A percentile compares a stretch with the other conserved stretches of the same genome.
Evolutionary conservation across 306 rosid species (phyloP).

Genomic region (Astragalus membranaceus): DNA sequence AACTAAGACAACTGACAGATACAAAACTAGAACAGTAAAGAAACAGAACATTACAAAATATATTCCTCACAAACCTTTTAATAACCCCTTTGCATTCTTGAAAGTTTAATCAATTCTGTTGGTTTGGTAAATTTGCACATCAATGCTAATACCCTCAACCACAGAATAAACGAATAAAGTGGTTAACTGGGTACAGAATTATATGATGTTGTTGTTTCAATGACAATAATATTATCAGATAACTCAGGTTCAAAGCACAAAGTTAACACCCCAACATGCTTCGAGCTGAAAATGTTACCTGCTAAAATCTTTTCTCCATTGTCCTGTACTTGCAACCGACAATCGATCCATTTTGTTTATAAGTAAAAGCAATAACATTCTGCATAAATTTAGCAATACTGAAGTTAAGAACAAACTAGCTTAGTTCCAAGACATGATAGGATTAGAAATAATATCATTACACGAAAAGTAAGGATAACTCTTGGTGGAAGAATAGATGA

Average conservation of each 20-base stretch:
- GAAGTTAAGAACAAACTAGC: conserved; percentile 14
- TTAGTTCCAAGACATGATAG: not conserved
- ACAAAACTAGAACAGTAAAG: too few relatives aligned
- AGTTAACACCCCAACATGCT: conserved; percentile 3
- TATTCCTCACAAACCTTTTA: too few relatives aligned
- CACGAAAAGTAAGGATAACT: not conserved
- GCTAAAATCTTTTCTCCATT: conserved; percentile 69
- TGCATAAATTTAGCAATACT: conserved; percentile 28
- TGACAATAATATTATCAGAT: not conserved
- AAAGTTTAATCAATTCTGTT: not conserved
- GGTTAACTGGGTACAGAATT: not conserved
- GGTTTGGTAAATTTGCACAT: not conserved
- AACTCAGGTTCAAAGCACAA: conserved; percentile 14
- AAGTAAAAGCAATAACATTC: conserved; percentile 74
- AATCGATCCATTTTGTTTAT: conserved; percentile 53
- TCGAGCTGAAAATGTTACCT: conserved; percentile 41
- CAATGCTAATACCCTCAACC: not conserved
- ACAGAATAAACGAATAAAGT: not conserved
- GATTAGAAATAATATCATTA: not conserved
- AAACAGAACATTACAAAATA: too few relatives aligned
- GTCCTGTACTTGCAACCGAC: conserved; percentile 91
- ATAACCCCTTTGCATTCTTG: not conserved
- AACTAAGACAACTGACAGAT: too few relatives aligned
- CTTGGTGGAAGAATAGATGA: not conserved
- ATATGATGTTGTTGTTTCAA: conserved; percentile 1